Percentiles rank a stretch among this genome's conserved stretches.
These are phyloP conservation scores for Penicillium chermesinum DNA, from an alignment of 495 filamentous ascomycete genomes.

Conservation along the genomic window DNA sequence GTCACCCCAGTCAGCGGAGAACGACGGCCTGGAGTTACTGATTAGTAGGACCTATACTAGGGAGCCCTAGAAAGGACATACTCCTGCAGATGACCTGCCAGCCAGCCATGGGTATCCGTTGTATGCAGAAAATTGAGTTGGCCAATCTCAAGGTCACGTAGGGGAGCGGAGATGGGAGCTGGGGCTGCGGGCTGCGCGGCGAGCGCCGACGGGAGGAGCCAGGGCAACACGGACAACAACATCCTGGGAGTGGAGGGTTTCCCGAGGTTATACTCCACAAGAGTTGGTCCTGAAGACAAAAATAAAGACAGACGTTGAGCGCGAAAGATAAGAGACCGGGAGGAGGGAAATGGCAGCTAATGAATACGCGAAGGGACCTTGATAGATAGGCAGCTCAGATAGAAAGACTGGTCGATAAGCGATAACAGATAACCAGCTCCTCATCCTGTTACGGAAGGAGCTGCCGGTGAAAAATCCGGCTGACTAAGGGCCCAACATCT, in stretches of 20 bases:
- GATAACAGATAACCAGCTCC: not conserved
- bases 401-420: not conserved
- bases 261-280: not conserved
- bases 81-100: constrained; percentile 90
- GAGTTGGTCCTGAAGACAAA: not conserved
- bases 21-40: constrained; percentile 58
- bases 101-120: constrained; percentile 94
- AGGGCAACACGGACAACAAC: constrained; percentile 20
- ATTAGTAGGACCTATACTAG: constrained; percentile 20
- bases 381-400: too few species aligned
- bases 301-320: constrained; percentile 3
- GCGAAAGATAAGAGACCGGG: too few species aligned
- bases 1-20: constrained; percentile 95
- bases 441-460: constrained; percentile 28
- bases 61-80: constrained; percentile 30
- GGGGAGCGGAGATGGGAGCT: constrained; percentile 69
- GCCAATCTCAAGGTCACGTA: constrained; percentile 82
- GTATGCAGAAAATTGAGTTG: constrained; percentile 93
- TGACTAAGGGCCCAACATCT: constrained; percentile 43
- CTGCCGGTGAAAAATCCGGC: constrained; percentile 34
- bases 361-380: too few species aligned
- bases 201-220: constrained; percentile 25
- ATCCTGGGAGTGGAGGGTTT: not conserved
- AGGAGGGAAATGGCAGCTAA: too few species aligned
- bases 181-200: constrained; percentile 77